Percentiles rank a stretch among this genome's conserved stretches.
Conservation (phyloP, 257 asterid genomes). For the Solanum paucissectum region DNA sequence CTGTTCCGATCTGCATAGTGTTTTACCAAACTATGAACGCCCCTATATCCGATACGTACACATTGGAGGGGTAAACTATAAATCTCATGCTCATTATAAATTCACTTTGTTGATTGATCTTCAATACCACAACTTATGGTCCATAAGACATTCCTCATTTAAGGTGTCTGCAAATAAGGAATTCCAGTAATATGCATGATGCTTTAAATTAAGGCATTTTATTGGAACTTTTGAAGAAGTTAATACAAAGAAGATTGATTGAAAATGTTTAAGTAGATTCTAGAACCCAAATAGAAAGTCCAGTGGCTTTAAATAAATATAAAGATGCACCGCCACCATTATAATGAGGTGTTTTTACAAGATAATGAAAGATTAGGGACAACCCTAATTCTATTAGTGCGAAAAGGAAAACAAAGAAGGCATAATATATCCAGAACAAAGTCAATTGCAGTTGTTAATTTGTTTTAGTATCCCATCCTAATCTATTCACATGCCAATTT, state of each 20-base stretch:
- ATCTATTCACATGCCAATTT: slow-evolving; percentile 65
- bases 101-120: too few relatives aligned
- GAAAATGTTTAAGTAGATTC: background rate
- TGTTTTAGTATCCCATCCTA: slow-evolving; percentile 3
- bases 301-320: background rate
- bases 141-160: too few relatives aligned
- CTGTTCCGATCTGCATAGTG: too few relatives aligned
- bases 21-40: too few relatives aligned
- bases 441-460: background rate
- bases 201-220: background rate
- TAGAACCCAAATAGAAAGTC: background rate
- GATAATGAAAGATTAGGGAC: background rate
- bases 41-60: too few relatives aligned
- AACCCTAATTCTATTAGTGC: background rate
- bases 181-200: background rate
- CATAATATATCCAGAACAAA: background rate
- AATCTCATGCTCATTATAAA: too few relatives aligned
- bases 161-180: background rate
- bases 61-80: too few relatives aligned
- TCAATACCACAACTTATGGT: too few relatives aligned
- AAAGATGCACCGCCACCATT: background rate
- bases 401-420: background rate
- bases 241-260: background rate
- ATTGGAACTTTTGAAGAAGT: background rate
- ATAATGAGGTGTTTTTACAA: background rate